These are phyloP conservation scores for Pythium aphanidermatum DNA, from an alignment of 352 stramenopile species.

Conservation along the genomic window DNA sequence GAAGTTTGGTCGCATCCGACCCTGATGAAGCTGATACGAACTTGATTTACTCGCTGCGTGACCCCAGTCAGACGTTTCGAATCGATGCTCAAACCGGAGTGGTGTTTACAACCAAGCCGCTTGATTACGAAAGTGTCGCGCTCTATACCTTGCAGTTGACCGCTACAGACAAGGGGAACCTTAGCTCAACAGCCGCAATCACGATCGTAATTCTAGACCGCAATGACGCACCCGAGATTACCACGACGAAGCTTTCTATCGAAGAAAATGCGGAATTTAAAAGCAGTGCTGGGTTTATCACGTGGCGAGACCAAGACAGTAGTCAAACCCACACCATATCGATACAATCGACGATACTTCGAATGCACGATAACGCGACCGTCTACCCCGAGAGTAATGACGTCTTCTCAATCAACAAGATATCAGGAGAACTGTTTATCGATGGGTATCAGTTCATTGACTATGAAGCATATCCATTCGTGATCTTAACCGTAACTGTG, in stretches of 20 bases:
- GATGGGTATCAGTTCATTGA: slow-evolving; percentile 12
- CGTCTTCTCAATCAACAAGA: neutral
- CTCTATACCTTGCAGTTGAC: slow-evolving; percentile 14
- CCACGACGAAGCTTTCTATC: slow-evolving; percentile 1
- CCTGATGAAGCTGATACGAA: slow-evolving; percentile 12
- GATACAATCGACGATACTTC: slow-evolving; percentile 6
- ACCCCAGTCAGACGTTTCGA: slow-evolving; percentile 10
- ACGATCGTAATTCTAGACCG: slow-evolving; percentile 19
- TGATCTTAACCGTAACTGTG: slow-evolving; percentile 10
- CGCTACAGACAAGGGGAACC: slow-evolving; percentile 8
- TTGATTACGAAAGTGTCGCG: slow-evolving; percentile 16
- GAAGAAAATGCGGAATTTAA: slow-evolving; percentile 12
- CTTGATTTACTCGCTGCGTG: slow-evolving; percentile 10
- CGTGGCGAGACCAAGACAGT: slow-evolving; percentile 14
- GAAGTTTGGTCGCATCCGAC: slow-evolving; percentile 11
- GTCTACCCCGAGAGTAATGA: slow-evolving; percentile 1
- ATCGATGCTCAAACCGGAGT: slow-evolving; percentile 12
- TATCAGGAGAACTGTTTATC: slow-evolving; percentile 9
- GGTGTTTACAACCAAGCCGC: slow-evolving; percentile 2
- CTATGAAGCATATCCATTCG: slow-evolving; percentile 11
- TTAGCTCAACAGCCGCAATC: slow-evolving; percentile 2
- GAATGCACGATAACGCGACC: slow-evolving; percentile 9
- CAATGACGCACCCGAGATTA: slow-evolving; percentile 20
- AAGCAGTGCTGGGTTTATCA: slow-evolving; percentile 7
- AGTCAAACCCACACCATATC: slow-evolving; percentile 9